A percentile compares a stretch with the other conserved stretches of the same genome.
These are phyloP conservation scores for Euphorbia peplus DNA, from an alignment of 345 rosid species.

Conservation along the genomic window DNA sequence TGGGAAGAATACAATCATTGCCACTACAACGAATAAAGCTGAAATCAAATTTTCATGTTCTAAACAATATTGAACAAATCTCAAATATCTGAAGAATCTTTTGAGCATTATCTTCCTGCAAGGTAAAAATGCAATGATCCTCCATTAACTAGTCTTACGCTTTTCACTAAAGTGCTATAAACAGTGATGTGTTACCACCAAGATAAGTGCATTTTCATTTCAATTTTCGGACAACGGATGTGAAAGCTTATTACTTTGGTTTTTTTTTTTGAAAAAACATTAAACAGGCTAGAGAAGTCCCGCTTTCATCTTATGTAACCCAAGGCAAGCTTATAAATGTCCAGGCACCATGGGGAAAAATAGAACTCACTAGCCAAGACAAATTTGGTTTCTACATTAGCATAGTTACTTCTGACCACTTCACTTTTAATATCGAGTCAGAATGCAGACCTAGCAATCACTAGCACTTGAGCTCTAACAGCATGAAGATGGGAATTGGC, in stretches of 20 bases:
- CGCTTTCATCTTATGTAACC: too few relatives aligned
- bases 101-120: background rate
- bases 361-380: background rate
- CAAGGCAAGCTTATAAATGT: background rate
- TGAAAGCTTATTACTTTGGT: background rate
- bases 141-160: background rate
- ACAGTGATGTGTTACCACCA: background rate
- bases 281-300: too few relatives aligned
- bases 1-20: constrained; percentile 76
- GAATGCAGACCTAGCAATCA: constrained; percentile 57
- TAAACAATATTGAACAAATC: background rate
- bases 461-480: constrained; percentile 71
- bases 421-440: constrained; percentile 4
- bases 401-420: background rate
- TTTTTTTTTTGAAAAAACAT: background rate
- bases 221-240: background rate
- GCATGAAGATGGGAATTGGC: constrained; percentile 81
- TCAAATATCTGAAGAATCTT: background rate
- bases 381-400: background rate
- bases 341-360: background rate
- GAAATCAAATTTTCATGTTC: constrained; percentile 7
- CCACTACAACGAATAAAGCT: constrained; percentile 47
- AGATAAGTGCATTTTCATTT: background rate
- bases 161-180: background rate
- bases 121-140: constrained; percentile 43